Base-by-base conservation (phyloP, 345 rosid genomes). In the Camelina hispida region DNA sequence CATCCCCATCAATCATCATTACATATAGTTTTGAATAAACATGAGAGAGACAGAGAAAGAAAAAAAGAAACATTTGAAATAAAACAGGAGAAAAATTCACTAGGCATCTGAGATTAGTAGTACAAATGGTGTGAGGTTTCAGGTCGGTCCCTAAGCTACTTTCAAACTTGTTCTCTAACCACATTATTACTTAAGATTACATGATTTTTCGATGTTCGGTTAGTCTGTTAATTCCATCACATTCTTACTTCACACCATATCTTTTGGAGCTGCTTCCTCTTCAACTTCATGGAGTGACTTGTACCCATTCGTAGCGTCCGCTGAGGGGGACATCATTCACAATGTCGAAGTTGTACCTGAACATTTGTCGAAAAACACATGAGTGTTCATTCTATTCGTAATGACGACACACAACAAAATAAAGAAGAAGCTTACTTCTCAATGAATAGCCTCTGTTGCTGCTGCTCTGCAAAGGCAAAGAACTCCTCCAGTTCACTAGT, bases 341-440 rank as follows among this genome's bases (percentile, higher is more conserved):
- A 28, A 87, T 65, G 77, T 93, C 98, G 65, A 88, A 93, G 90
- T 93, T 88, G 82, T 87, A 90, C 87, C 96, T 90, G 85, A 65
- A 78, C 9, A 54, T 43, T 25, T 34, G 22, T 17, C 7, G n/a
- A 42, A 60, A 42, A 51, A 53, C 38, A 40, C 15, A 23, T 30
- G 11, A 69, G 52, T 43, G 9, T 32, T 43, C 59, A 55, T 62
- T 3, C 5, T 62, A 43, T 0, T 62, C 1, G 0, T 22, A 53
- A 52, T 30, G 56, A 54, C 34, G 56, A 54, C 34, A 6, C 44
- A 53, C 15, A 50, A 50, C 16, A 58, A 32, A 58, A 17, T 1
- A 10, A 11, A 30, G 22, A 14, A 16, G 25, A 30, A 57, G 13
- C 74, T 78, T 89, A 92, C 97, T 89, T 89, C 62, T 89, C 91